Evolutionary conservation across 148 eudicot genomes (phyloP).

Genomic region (Bassia scoparia): DNA sequence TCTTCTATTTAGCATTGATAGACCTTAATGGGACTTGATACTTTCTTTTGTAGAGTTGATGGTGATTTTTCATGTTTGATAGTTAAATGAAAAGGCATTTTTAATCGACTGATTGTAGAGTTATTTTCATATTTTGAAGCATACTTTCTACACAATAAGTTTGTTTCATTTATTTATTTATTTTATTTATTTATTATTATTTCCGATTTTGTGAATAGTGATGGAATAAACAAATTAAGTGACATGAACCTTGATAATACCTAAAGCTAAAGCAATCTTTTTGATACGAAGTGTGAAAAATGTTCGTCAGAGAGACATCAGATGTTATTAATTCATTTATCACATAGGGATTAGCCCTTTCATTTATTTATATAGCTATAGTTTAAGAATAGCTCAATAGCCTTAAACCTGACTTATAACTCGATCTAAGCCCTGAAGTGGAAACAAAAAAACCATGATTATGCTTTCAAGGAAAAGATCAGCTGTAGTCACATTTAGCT

Average conservation of each 20-base stretch:
- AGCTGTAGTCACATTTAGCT: too few relatives aligned
- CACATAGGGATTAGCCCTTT: too few relatives aligned
- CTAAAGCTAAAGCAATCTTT: neutral
- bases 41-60: neutral
- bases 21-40: neutral
- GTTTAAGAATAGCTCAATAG: too few relatives aligned
- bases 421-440: too few relatives aligned
- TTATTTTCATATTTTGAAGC: neutral
- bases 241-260: neutral
- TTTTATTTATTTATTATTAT: neutral
- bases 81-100: neutral
- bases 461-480: too few relatives aligned
- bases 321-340: too few relatives aligned
- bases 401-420: too few relatives aligned
- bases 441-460: too few relatives aligned
- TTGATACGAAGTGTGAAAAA: too few relatives aligned
- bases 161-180: too few relatives aligned
- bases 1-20: neutral
- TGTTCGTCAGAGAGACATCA: too few relatives aligned
- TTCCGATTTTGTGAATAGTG: neutral
- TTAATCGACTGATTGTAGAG: neutral
- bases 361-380: too few relatives aligned
- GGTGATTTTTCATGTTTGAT: neutral
- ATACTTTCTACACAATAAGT: neutral
- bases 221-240: neutral